Evolutionary conservation across 768 basidiomycete species (phyloP).

Genomic region (Lentinula detonsa): DNA sequence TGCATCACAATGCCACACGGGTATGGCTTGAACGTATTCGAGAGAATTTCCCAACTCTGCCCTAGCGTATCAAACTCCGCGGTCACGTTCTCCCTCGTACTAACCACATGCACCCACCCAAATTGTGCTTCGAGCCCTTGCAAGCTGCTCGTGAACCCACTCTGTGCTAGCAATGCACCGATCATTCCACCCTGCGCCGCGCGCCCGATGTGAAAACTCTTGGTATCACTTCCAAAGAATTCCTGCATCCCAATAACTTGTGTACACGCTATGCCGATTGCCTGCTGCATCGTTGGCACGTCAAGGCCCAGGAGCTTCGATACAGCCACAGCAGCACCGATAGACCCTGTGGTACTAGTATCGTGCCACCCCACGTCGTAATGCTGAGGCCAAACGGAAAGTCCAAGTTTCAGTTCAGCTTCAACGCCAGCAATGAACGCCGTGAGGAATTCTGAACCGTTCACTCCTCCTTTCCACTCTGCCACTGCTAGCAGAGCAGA

Average conservation of each 20-base stretch:
- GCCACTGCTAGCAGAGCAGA: conserved; percentile 15
- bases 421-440: conserved; percentile 18
- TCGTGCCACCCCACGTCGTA: conserved; percentile 21
- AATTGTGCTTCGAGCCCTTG: conserved; percentile 15
- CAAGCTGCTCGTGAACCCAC: conserved; percentile 15
- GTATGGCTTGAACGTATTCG: conserved; percentile 18
- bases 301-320: conserved; percentile 15
- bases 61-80: conserved; percentile 11
- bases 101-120: conserved; percentile 19
- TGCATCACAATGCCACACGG: conserved; percentile 19
- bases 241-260: conserved; percentile 19
- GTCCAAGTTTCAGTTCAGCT: conserved; percentile 17
- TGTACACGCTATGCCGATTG: conserved; percentile 17
- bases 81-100: conserved; percentile 11
- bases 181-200: conserved; percentile 17
- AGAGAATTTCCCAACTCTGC: conserved; percentile 12
- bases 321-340: conserved; percentile 19
- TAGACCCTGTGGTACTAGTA: conserved; percentile 18
- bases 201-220: conserved; percentile 19
- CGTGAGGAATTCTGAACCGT: conserved; percentile 13
- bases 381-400: conserved; percentile 17
- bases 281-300: conserved; percentile 15
- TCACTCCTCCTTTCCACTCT: conserved; percentile 13
- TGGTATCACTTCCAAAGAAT: conserved; percentile 18
- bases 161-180: conserved; percentile 15